Evolutionary conservation across 1,139 yeast species (phyloP).

Genomic region (Pichia inconspicua): DNA sequence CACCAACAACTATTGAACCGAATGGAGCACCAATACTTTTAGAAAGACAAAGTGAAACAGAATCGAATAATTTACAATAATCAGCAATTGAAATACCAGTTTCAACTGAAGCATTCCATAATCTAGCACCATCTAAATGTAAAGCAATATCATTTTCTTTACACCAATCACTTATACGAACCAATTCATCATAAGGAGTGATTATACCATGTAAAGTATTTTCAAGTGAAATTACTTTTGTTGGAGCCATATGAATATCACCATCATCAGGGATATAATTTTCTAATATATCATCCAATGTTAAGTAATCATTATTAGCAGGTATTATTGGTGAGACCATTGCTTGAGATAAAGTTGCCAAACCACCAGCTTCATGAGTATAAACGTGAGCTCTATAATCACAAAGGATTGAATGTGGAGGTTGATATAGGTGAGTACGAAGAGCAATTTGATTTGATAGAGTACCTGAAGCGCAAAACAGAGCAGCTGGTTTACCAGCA

Average conservation of each 20-base stretch:
- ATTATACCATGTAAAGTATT: conserved; percentile 82
- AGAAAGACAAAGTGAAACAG: conserved; percentile 82
- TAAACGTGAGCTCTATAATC: conserved; percentile 83
- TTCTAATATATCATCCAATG: conserved; percentile 67
- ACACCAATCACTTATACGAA: conserved; percentile 67
- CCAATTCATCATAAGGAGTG: conserved; percentile 74
- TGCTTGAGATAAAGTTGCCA: conserved; percentile 84
- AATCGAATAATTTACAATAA: conserved; percentile 75
- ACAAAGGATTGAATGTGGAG: conserved; percentile 79
- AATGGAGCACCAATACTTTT: conserved; percentile 93
- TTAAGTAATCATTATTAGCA: conserved; percentile 62
- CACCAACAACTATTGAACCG: conserved; percentile 82
- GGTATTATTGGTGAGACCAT: conserved; percentile 86
- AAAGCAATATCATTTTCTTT: conserved; percentile 52
- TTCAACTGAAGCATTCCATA: conserved; percentile 82
- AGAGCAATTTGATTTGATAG: conserved; percentile 83
- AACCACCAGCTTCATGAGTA: conserved; percentile 82
- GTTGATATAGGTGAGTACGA: conserved; percentile 69
- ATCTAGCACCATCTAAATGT: conserved; percentile 93
- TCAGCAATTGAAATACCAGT: conserved; percentile 64
- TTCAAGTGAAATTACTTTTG: conserved; percentile 76
- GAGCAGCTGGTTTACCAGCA: conserved; percentile 77
- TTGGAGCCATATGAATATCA: conserved; percentile 85
- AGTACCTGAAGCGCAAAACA: conserved; percentile 86
- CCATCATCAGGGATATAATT: conserved; percentile 68